These are phyloP conservation scores for Lotmaria passim DNA, from an alignment of 208 protist species.

Conservation along the genomic window DNA sequence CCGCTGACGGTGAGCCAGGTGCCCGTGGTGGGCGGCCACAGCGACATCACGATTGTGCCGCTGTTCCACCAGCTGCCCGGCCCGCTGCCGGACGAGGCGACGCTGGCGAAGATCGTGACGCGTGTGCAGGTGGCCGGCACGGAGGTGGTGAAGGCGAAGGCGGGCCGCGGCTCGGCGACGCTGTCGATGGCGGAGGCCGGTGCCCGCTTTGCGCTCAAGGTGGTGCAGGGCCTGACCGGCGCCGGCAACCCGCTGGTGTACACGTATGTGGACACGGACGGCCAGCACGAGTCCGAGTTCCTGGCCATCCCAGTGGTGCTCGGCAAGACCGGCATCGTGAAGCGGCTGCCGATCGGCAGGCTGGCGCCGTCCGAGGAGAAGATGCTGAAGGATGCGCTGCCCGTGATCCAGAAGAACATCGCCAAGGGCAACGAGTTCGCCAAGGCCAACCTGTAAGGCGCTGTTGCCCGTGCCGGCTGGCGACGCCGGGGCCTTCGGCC, in stretches of 20 bases:
- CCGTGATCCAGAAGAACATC: slow-evolving; percentile 81
- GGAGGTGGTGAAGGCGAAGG: slow-evolving; percentile 97
- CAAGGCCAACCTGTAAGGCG: slow-evolving; percentile 72
- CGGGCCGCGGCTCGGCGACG: slow-evolving; percentile 93
- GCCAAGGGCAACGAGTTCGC: slow-evolving; percentile 72
- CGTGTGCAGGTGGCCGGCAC: slow-evolving; percentile 94
- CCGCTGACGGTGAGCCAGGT: slow-evolving; percentile 52
- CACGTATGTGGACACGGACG: slow-evolving; percentile 85
- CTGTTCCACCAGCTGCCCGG: slow-evolving; percentile 86
- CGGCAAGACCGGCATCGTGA: slow-evolving; percentile 72
- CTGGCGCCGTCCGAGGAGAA: slow-evolving; percentile 50
- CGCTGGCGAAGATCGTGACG: slow-evolving; percentile 70
- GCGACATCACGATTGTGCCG: slow-evolving; percentile 95
- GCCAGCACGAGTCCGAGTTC: slow-evolving; percentile 61
- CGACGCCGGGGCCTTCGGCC: too few relatives aligned
- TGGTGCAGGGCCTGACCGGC: slow-evolving; percentile 73
- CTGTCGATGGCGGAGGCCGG: slow-evolving; percentile 96
- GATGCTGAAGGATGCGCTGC: slow-evolving; percentile 39
- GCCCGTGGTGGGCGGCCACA: slow-evolving; percentile 96
- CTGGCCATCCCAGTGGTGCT: slow-evolving; percentile 80
- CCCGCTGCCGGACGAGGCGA: slow-evolving; percentile 50
- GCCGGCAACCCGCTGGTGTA: slow-evolving; percentile 65
- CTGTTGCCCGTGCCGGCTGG: background rate
- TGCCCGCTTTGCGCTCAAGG: slow-evolving; percentile 71
- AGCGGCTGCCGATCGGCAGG: slow-evolving; percentile 70